phyloP scores from a whole-genome alignment of 345 rosid species.

The Camelina neglecta region DNA sequence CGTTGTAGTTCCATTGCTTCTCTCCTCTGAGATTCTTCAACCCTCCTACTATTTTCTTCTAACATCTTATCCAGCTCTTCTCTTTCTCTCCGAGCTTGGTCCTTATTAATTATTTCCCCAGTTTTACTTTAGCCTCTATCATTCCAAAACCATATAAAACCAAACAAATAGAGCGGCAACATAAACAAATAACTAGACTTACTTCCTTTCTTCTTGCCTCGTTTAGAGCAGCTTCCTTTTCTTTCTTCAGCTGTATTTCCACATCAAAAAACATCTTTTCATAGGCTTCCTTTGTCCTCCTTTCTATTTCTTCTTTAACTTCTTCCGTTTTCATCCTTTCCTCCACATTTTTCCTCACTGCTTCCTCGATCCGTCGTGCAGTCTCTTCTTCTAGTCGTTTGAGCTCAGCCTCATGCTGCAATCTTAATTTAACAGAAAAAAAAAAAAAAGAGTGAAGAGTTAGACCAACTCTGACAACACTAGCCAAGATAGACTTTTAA shows the following conservation, averaged over 20 bases:
- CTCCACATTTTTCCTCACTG: constrained; percentile 76
- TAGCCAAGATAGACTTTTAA: constrained; percentile 5
- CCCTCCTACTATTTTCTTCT: constrained; percentile 83
- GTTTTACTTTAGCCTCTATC: background rate
- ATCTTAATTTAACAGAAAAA: constrained; percentile 46
- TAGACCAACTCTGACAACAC: constrained; percentile 3
- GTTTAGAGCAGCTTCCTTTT: constrained; percentile 71
- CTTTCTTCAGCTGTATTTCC: constrained; percentile 59
- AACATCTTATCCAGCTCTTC: constrained; percentile 90
- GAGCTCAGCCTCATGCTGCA: constrained; percentile 67
- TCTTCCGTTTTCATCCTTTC: constrained; percentile 64
- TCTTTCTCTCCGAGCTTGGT: constrained; percentile 80
- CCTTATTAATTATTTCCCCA: constrained; percentile 50
- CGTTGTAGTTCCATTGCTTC: constrained; percentile 82
- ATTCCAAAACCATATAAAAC: background rate
- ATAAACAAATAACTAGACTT: constrained; percentile 33
- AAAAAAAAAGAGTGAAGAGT: constrained; percentile 11
- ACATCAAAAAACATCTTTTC: constrained; percentile 71
- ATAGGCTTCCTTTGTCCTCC: constrained; percentile 64
- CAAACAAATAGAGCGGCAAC: background rate
- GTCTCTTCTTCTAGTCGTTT: constrained; percentile 78
- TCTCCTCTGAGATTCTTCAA: constrained; percentile 82
- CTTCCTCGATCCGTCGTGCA: constrained; percentile 72
- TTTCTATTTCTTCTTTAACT: constrained; percentile 59
- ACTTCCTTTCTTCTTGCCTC: constrained; percentile 79